Base-by-base conservation (phyloP, 306 rosid genomes). In the Prosopis cineraria region DNA sequence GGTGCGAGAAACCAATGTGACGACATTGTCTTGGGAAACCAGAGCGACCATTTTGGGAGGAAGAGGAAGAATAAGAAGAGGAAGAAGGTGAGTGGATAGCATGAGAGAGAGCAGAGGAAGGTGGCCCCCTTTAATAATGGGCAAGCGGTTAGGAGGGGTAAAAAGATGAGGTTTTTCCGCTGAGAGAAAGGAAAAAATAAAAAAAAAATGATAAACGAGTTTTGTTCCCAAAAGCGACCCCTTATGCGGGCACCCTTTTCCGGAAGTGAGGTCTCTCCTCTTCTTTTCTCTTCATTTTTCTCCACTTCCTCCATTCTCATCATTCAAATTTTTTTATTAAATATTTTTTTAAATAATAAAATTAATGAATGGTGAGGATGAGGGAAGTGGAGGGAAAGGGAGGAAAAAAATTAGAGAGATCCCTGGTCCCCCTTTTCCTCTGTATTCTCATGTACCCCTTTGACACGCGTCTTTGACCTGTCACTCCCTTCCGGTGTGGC, bases 1-100 rank as follows among this genome's bases (percentile, higher is more conserved):
- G 0, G 98, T 89, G 45, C 97, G 98, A 88, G 97, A 82, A 30
- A 90, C 95, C 93, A 91, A 84, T 71, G 91, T 80, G 19, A 88
- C 92, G 73, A 83, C 79, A 70, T 80, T 84, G 59, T 90, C 88
- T 86, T 88, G 84, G 37, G 98, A 79, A 27, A 87, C 80, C 76
- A 83, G 48, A 63, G 90, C 78, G 20, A 80, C 87, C 92, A 89
- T 91, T 64, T 79, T 36, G 22, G 20, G 39, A 5, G 14, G 1
- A 24, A 30, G 22, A 60, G 10, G 20, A 12, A 29, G 65, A 14
- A 39, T 16, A 63, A 33, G 9, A 22, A 8, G 5, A 1, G 5
- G 20, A 7, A 2, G 43, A 43, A 29, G 81, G 62, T 53, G 31
- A 75, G 85, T 78, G 81, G 91, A 80, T 83, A 82, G 86, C 74